Evolutionary conservation across 1,284 basidiomycete species (phyloP).

Genomic region (Flammula alnicola): DNA sequence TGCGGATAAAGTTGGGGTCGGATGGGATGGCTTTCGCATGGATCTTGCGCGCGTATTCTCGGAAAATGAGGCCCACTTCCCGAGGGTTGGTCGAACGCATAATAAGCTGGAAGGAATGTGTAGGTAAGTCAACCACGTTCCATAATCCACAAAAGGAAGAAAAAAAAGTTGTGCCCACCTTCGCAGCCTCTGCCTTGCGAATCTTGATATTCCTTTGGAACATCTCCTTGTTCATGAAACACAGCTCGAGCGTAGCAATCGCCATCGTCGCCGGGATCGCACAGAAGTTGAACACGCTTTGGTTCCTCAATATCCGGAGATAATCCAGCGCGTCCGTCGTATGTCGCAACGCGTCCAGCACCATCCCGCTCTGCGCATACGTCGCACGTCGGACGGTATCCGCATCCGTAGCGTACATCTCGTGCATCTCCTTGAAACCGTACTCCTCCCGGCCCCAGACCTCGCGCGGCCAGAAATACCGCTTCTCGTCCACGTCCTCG

Average conservation of each 20-base stretch:
- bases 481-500: conserved; percentile 86
- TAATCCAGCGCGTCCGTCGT: conserved; percentile 90
- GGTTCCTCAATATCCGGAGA: conserved; percentile 85
- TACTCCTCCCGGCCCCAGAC: conserved; percentile 78
- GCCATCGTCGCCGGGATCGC: conserved; percentile 97
- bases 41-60: conserved; percentile 81
- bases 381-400: conserved; percentile 67
- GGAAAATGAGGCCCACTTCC: conserved; percentile 91
- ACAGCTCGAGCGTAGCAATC: conserved; percentile 89
- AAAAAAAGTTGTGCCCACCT: too few species aligned
- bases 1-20: conserved; percentile 87
- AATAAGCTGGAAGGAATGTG: conserved; percentile 84
- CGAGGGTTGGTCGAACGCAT: conserved; percentile 90
- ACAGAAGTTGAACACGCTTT: conserved; percentile 96
- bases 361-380: conserved; percentile 88
- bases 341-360: conserved; percentile 89
- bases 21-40: conserved; percentile 79
- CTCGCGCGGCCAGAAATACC: conserved; percentile 95
- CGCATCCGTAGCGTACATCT: conserved; percentile 58
- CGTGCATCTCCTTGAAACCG: conserved; percentile 72
- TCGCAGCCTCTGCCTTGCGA: conserved; percentile 87
- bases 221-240: conserved; percentile 94
- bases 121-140: conserved; percentile 2
- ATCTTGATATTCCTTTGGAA: conserved; percentile 95
- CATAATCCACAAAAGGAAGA: conserved; percentile 8